These are phyloP conservation scores for Aquilaria malaccensis DNA, from an alignment of 345 rosid genomes.

Conservation along the genomic window DNA sequence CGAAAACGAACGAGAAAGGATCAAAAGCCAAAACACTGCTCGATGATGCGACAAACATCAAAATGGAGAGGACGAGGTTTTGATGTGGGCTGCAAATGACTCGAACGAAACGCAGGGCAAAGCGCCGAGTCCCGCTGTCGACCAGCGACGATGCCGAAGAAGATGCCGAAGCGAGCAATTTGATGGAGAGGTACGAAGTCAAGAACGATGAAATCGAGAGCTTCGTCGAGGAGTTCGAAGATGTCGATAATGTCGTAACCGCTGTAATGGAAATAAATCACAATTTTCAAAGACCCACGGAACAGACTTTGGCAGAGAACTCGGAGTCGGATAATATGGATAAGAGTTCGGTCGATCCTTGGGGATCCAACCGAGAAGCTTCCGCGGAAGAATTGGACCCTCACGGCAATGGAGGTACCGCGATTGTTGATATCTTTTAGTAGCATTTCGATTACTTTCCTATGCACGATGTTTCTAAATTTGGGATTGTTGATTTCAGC, in stretches of 20 bases:
- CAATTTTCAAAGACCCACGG: neutral
- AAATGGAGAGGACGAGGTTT: neutral
- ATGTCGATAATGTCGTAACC: conserved; percentile 9
- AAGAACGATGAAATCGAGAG: neutral
- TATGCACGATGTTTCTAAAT: neutral
- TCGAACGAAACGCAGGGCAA: conserved; percentile 10
- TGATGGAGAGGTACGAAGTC: neutral
- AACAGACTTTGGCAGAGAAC: neutral
- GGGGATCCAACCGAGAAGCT: neutral
- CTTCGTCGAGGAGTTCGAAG: conserved; percentile 14
- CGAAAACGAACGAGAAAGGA: too few relatives aligned
- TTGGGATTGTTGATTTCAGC: too few relatives aligned
- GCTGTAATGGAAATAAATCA: neutral
- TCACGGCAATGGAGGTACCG: neutral
- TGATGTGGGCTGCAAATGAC: neutral
- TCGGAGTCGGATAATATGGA: neutral
- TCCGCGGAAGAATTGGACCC: neutral
- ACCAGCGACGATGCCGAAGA: neutral
- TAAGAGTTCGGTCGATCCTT: neutral
- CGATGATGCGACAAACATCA: too few relatives aligned
- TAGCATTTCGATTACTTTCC: neutral
- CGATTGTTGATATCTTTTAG: neutral
- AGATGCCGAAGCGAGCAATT: neutral
- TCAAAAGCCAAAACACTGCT: too few relatives aligned
- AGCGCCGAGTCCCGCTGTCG: neutral